Evolutionary conservation across 306 rosid species (phyloP).

Genomic region (Vigna reflexopilosa): DNA sequence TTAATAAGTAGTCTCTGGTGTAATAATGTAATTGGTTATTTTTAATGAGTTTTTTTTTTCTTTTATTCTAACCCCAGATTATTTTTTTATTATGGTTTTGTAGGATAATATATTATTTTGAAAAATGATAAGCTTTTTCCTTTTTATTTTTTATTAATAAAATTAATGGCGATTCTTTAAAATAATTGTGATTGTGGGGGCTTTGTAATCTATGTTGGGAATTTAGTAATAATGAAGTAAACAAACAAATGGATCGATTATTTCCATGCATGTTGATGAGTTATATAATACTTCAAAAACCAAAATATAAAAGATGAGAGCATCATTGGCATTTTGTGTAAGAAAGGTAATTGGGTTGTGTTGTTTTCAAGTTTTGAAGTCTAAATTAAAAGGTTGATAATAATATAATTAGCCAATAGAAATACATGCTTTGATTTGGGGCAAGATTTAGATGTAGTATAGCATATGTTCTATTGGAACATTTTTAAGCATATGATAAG

Average conservation of each 20-base stretch:
- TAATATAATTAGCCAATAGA: no score
- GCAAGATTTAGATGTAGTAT: no score
- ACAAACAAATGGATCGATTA: not conserved
- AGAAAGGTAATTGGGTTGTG: not conserved
- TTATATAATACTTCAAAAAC: not conserved
- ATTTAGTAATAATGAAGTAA: not conserved
- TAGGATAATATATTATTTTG: no score
- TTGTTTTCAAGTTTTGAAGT: constrained; percentile 18
- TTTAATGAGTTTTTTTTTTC: no score
- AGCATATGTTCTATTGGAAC: no score
- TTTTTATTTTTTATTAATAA: not conserved
- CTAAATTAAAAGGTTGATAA: no score
- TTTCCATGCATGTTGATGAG: constrained; percentile 4
- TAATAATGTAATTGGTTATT: no score
- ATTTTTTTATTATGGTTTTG: no score
- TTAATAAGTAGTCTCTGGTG: no score
- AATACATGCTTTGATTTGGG: no score
- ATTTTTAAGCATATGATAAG: no score
- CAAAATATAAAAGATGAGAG: not conserved
- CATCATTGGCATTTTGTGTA: not conserved
- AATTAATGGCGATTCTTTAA: not conserved
- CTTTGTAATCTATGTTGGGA: constrained; percentile 18
- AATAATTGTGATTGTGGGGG: not conserved
- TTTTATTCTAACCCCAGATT: no score
- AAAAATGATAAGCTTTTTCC: not conserved